These are phyloP conservation scores for Vaccinium myrtillus DNA, from an alignment of 148 eudicot genomes.

Conservation along the genomic window DNA sequence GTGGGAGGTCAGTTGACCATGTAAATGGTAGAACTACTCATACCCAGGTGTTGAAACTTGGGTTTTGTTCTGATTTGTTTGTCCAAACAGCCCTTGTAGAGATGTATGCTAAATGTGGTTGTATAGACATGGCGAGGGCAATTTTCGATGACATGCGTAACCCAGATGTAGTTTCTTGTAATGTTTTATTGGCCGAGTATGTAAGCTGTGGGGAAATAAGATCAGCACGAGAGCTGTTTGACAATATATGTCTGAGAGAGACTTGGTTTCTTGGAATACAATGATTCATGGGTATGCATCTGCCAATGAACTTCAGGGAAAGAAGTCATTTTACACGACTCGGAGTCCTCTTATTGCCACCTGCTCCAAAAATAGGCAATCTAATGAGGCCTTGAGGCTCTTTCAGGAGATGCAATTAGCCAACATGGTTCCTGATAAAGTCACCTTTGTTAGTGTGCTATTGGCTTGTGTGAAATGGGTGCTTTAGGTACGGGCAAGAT, in stretches of 20 bases:
- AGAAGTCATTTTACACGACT: not conserved
- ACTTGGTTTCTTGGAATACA: conserved; percentile 24
- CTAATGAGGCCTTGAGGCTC: conserved; percentile 18
- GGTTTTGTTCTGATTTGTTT: conserved; percentile 21
- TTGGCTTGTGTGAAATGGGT: not conserved
- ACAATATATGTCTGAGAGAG: conserved; percentile 13
- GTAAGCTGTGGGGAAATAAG: conserved; percentile 16
- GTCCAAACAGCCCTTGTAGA: conserved; percentile 22
- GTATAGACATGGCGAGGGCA: conserved; percentile 4
- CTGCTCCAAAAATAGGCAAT: conserved; percentile 1
- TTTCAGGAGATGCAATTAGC: not conserved
- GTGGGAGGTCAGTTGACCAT: conserved; percentile 15
- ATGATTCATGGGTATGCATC: conserved; percentile 26
- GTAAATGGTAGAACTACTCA: conserved; percentile 11
- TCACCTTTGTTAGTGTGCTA: conserved; percentile 21
- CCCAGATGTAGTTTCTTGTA: conserved; percentile 19
- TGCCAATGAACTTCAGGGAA: not conserved
- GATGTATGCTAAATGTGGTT: conserved; percentile 20
- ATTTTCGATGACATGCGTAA: conserved; percentile 5
- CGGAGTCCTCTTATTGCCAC: not conserved
- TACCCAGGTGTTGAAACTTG: conserved; percentile 20
- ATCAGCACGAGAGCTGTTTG: conserved; percentile 17
- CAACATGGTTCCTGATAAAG: no score
- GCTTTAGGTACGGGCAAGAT: not conserved
- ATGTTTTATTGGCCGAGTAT: conserved; percentile 20